Evolutionary conservation across 192 early-diverging fungal genomes (phyloP), one percentile per base, ranked within the genome.

Genomic region (Umbelopsis vinacea): DNA sequence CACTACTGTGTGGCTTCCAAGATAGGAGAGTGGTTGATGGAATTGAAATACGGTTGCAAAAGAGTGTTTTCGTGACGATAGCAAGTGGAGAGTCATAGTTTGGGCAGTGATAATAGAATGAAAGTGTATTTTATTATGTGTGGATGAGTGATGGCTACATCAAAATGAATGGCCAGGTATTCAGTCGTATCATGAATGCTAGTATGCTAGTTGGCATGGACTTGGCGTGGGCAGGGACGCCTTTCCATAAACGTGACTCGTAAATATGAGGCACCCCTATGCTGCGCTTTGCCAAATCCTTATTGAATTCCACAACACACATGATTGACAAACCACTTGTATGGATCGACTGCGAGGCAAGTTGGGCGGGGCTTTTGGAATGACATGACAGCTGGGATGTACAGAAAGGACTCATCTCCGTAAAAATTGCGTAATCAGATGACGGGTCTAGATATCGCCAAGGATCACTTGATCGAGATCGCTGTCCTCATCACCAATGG

Each of bases 381-480:
- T 67, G 47, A 68, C 19, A 24, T n/a, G n/a, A 46, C 21, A 14
- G 12, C 9, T 24, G 19, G 43, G 19, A 40, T 9, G 21, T 43
- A 33, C 21, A 21, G 26, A 33, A 67, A 67, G 17, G 15, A 47
- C 67, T 60, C 19, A 38, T 55, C 46, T 24, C 45, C 12, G 29
- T n/a, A n/a, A 33, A 19, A 33, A 19, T 8, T n/a, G 17, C 48
- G 15, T 50, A 15, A 76, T 68, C 78, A 91, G 83, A 93, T 95
- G 92, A 93, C 91, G 0, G 93, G 93, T 35, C 83, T 95, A 37
- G 83, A 92, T 74, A 67, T 87, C 38, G 55, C 72, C 10, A 89
- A 90, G 53, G 95, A 95, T 74, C 87, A 89, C 37, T 87, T 96
- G 75, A 94, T 97, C 70, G 94, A 98, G 79, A 94, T 99, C 40